Base-by-base conservation (phyloP, 2,329 filamentous ascomycete species). In the Botrytis medusae region DNA sequence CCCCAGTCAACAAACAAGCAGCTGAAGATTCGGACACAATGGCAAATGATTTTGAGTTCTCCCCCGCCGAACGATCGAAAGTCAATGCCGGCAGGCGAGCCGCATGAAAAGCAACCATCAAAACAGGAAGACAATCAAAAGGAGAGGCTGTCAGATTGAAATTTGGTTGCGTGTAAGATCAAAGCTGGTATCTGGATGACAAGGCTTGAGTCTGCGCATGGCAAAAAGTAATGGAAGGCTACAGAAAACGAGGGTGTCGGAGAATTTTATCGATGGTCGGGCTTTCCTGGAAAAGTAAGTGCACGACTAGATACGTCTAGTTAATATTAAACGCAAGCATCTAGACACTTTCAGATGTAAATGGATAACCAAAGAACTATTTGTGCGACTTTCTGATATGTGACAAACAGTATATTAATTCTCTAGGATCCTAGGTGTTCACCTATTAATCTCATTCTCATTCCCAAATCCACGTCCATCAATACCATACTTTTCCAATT, bases 111-210 rank as follows among this genome's bases (percentile, higher is more conserved):
- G 16, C 1, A 40, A 42, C 12, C 4, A 34, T 12, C 0, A 32
- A 57, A 12, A 18, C 14, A 29, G 25, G 20, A 57, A 57, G 22
- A 40, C 48, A 57, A 69, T 29, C 48, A n/a, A 16, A 57, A 16
- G 48, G 6, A 25, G 10, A 32, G 1, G 1, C 25, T 16, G 1
- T 9, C 0, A 25, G 14, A 12, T 2, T 16, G 10, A 25, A 32
- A n/a, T 6, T 1, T 22, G 34, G 7, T 42, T 57, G 5, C 2
- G 40, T 22, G 46, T 25, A 22, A 2, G 4, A 54, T 29, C 6
- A 40, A 22, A 6, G 7, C 16, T 42, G n/a, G 25, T 25, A 32
- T 20, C 7, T 3, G 22, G 18, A 42, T 1, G 16, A 54, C 6
- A n/a, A 32, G 18, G 25, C 25, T 68, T 68, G 37, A 68, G 48